Evolutionary conservation across 192 early-diverging fungal species (phyloP).

Genomic region (Physocladia obscura): DNA sequence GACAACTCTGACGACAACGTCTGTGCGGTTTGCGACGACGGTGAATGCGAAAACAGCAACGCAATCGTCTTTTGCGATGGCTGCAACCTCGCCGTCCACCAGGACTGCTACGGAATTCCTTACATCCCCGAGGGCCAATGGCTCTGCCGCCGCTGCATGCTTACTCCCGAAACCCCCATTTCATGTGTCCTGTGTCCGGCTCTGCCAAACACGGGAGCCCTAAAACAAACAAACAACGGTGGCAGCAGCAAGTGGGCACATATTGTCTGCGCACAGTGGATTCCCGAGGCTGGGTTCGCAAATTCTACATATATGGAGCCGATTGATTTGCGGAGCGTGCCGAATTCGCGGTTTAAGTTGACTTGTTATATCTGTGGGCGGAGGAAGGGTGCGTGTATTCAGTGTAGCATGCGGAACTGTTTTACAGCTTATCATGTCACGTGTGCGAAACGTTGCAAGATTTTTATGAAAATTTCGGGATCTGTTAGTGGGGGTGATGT

Average conservation of each 20-base stretch:
- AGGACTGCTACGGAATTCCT: constrained; percentile 99
- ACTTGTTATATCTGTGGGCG: constrained; percentile 84
- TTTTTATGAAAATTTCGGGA: constrained; percentile 77
- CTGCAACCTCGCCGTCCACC: constrained; percentile 98
- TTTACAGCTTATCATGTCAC: constrained; percentile 90
- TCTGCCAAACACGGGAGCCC: constrained; percentile 77
- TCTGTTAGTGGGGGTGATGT: constrained; percentile 90
- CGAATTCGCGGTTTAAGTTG: constrained; percentile 77
- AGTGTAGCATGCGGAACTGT: constrained; percentile 89
- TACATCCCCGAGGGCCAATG: constrained; percentile 99
- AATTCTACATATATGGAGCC: constrained; percentile 98
- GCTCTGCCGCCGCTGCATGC: constrained; percentile 97
- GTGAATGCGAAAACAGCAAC: constrained; percentile 99
- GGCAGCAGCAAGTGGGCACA: constrained; percentile 95
- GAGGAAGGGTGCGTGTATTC: constrained; percentile 86
- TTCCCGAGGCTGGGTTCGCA: constrained; percentile 85
- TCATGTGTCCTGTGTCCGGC: constrained; percentile 90
- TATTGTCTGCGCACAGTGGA: constrained; percentile 93
- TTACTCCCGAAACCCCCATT: constrained; percentile 87
- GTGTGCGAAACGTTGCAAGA: constrained; percentile 82
- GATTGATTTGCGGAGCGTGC: constrained; percentile 87
- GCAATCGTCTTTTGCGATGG: constrained; percentile 99
- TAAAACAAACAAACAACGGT: constrained; percentile 94
- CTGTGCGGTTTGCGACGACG: constrained; percentile 95
- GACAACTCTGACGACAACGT: constrained; percentile 74